These are phyloP conservation scores for Viridothelium virens DNA, from an alignment of 495 filamentous ascomycete species.

Conservation along the genomic window DNA sequence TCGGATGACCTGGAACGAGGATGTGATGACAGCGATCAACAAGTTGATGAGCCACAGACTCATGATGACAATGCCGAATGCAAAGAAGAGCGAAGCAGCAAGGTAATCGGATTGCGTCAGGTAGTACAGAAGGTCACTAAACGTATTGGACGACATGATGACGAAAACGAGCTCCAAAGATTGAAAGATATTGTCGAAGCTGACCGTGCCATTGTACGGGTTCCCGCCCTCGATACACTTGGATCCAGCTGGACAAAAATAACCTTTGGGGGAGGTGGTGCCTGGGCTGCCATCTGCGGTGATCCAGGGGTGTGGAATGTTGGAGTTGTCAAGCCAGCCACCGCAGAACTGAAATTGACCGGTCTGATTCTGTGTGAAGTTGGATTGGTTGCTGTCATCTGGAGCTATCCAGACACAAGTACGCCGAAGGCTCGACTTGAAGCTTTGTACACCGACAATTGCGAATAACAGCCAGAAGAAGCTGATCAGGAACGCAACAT, in stretches of 20 bases:
- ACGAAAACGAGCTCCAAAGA: slow-evolving; percentile 96
- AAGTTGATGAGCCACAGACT: slow-evolving; percentile 95
- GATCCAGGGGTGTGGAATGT: slow-evolving; percentile 58
- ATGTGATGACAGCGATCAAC: slow-evolving; percentile 95
- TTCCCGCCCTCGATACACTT: slow-evolving; percentile 70
- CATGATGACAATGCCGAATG: slow-evolving; percentile 79
- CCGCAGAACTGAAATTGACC: slow-evolving; percentile 73
- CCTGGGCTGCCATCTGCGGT: slow-evolving; percentile 40
- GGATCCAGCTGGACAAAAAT: slow-evolving; percentile 75
- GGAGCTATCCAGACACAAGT: slow-evolving; percentile 67
- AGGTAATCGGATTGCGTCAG: slow-evolving; percentile 88
- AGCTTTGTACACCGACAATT: slow-evolving; percentile 92
- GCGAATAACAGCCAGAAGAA: slow-evolving; percentile 99
- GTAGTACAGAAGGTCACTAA: slow-evolving; percentile 87
- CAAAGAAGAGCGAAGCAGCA: slow-evolving; percentile 67
- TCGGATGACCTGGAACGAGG: slow-evolving; percentile 95
- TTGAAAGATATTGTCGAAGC: slow-evolving; percentile 89
- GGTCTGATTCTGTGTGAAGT: slow-evolving; percentile 40
- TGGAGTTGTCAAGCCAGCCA: slow-evolving; percentile 62
- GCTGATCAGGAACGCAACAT: slow-evolving; percentile 90
- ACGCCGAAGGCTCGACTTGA: slow-evolving; percentile 87
- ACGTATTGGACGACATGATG: slow-evolving; percentile 96
- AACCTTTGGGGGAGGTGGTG: slow-evolving; percentile 64
- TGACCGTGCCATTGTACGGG: slow-evolving; percentile 79
- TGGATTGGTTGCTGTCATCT: slow-evolving; percentile 38